Evolutionary conservation across 129 eudicot species (phyloP).

Genomic region (Helichrysum umbraculigerum): DNA sequence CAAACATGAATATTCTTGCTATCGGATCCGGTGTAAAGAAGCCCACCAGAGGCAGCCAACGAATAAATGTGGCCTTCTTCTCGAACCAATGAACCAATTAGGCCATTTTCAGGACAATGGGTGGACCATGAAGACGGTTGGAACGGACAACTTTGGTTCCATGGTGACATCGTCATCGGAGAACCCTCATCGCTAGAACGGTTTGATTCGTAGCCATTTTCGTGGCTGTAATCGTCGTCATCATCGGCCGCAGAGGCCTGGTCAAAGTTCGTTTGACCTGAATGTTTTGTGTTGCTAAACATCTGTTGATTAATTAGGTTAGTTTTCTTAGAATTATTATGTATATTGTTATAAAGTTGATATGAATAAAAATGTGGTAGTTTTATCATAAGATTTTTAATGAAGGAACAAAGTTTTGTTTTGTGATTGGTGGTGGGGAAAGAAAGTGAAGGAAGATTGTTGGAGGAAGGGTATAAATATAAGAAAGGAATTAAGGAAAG

Average conservation of each 20-base stretch:
- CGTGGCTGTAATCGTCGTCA: constrained; percentile 32
- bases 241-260: not conserved
- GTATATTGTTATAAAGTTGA: not conserved
- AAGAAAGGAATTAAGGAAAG: constrained; percentile 8
- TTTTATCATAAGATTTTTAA: not conserved
- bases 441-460: constrained; percentile 35
- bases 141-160: constrained; percentile 55
- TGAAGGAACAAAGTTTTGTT: not conserved
- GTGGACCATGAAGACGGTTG: constrained; percentile 47
- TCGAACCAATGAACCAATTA: constrained; percentile 45
- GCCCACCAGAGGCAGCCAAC: constrained; percentile 49
- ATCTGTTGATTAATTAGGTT: not conserved
- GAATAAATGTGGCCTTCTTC: constrained; percentile 59
- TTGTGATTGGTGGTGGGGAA: constrained; percentile 2
- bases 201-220: constrained; percentile 51
- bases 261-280: constrained; percentile 39
- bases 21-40: constrained; percentile 57
- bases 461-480: constrained; percentile 29
- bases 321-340: not conserved
- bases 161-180: constrained; percentile 89
- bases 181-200: constrained; percentile 77
- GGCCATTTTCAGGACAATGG: constrained; percentile 21
- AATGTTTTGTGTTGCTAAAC: constrained; percentile 22
- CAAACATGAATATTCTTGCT: constrained; percentile 57
- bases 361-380: constrained; percentile 1